Base-by-base conservation (phyloP, 2,329 filamentous ascomycete genomes). In the Cladophialophora exuberans region DNA sequence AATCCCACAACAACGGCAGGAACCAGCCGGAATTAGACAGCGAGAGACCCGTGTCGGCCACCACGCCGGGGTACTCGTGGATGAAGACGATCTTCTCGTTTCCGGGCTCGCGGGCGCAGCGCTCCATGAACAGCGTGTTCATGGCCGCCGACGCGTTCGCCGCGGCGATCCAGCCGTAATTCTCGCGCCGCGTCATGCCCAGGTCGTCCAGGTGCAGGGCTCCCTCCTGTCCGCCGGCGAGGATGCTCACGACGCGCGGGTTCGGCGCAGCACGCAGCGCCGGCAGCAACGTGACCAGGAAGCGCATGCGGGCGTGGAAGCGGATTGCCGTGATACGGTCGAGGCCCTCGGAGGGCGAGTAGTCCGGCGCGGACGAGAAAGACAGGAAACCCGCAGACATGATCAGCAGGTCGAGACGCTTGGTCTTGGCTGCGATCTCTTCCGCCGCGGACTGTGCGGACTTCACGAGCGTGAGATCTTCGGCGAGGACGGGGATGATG, bases 261-360 rank as follows among this genome's bases (percentile, higher is more conserved):
- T 42, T 42, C 20, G 54, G 52, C 22, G 54, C 26, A 3, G 13
- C 9, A 23, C 56, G 55, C n/a, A 62, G 52, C 20, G 56, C 73
- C 0, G 84, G 83, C 6, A 85, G 76, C 0, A 87, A 75, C 50
- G 84, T 83, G 39, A 74, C 54, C 10, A 80, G 73, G 63, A 85
- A 81, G 33, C 81, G 80, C 59, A 80, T 75, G 17, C 83, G 83
- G 3, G 79, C 74, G 68, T 86, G 85, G 68, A 79, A 81, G 17
- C 73, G 72, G 13, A 86, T 72, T 6, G 78, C 73, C 20, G 77
- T 73, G 26, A 77, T 73, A 23, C 76, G 72, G 47, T 82, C 76
- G 1, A 88, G 71, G 2, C 80, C 81, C 67, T 88, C 84, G 0
- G n/a, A n/a, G n/a, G 70, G 47, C 0, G 82, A 84, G 23, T 25